phyloP scores from a whole-genome alignment of 805 yeast species.

The Zygotorulaspora danielsina region DNA sequence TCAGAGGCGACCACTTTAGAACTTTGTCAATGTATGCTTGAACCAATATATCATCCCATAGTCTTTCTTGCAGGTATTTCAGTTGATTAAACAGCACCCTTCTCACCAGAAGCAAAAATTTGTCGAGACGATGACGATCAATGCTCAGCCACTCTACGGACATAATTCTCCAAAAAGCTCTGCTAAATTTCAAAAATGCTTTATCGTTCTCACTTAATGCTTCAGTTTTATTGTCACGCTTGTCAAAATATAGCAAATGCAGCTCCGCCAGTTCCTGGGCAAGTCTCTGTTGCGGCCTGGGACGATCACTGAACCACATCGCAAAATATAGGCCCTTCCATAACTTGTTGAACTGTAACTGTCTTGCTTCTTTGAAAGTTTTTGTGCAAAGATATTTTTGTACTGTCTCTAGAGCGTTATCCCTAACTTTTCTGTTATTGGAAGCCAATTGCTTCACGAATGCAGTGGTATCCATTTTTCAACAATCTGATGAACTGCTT shows the following conservation, averaged over 20 bases:
- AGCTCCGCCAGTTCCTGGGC: slow-evolving; percentile 67
- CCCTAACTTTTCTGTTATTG: slow-evolving; percentile 68
- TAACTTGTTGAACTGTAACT: slow-evolving; percentile 66
- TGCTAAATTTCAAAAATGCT: slow-evolving; percentile 49
- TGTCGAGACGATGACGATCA: slow-evolving; percentile 83
- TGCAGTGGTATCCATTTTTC: slow-evolving; percentile 38
- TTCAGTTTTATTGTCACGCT: slow-evolving; percentile 26
- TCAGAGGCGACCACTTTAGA: slow-evolving; percentile 44
- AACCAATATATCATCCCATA: slow-evolving; percentile 53
- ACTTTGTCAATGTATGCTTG: slow-evolving; percentile 44
- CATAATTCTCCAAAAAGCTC: slow-evolving; percentile 79
- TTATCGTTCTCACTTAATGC: slow-evolving; percentile 26
- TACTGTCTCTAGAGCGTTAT: slow-evolving; percentile 63
- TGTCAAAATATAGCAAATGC: slow-evolving; percentile 25
- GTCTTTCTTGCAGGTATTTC: slow-evolving; percentile 46
- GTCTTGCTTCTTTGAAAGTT: slow-evolving; percentile 40
- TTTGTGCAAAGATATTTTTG: slow-evolving; percentile 49
- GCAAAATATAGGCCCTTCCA: slow-evolving; percentile 96
- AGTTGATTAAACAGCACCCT: slow-evolving; percentile 65
- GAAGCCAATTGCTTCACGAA: slow-evolving; percentile 83
- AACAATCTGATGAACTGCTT: background rate
- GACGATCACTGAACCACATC: slow-evolving; percentile 96
- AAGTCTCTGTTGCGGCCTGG: slow-evolving; percentile 82
- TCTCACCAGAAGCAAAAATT: slow-evolving; percentile 77
- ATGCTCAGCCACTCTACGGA: slow-evolving; percentile 77